Evolutionary conservation across 2,329 filamentous ascomycete genomes (phyloP), one percentile per base, ranked within the genome.

Genomic region (Periconia sp.): DNA sequence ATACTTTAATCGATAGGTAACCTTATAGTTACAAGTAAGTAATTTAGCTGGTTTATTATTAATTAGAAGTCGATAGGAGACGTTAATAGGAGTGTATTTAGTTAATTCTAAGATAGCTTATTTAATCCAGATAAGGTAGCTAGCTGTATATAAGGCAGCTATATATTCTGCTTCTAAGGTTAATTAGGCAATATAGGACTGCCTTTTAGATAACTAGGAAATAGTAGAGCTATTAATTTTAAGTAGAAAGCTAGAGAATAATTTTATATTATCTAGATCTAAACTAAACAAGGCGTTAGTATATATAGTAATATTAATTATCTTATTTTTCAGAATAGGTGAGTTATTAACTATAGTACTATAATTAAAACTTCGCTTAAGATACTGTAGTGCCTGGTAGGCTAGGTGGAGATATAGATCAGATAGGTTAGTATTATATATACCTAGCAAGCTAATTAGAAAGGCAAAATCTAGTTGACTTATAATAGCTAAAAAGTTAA

Each of bases 81-180:
- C n/a, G n/a, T n/a, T n/a, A n/a, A n/a, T n/a, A n/a, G n/a, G n/a
- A n/a, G n/a, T n/a, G n/a, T n/a, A n/a, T n/a, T n/a, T n/a, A n/a
- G n/a, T n/a, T n/a, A 48, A n/a, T 26, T 48, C 35, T 9, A 0
- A 34, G 1, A 52, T 1, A 7, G 48, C 45, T 10, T 33, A 17
- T 9, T 17, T 9, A 2, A 26, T 21, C 45, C 37, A 52, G 0
- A 48, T 23, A 7, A 52, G 30, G 17, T 52, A 31, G 13, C 23
- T 35, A 11, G 41, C 34, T 11, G 45, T 34, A 24, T 36, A 17
- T 7, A 36, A 52, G 6, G 33, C 29, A 3, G 39, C 48, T 28
- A 48, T 53, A 36, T 56, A 58, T 43, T 59, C 56, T 6, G 52
- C 46, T 41, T 59, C 48, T 18, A 36, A 45, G 5, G 43, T 59